Conservation (phyloP, 192 early-diverging fungal genomes). For the Glomus cerebriforme region DNA sequence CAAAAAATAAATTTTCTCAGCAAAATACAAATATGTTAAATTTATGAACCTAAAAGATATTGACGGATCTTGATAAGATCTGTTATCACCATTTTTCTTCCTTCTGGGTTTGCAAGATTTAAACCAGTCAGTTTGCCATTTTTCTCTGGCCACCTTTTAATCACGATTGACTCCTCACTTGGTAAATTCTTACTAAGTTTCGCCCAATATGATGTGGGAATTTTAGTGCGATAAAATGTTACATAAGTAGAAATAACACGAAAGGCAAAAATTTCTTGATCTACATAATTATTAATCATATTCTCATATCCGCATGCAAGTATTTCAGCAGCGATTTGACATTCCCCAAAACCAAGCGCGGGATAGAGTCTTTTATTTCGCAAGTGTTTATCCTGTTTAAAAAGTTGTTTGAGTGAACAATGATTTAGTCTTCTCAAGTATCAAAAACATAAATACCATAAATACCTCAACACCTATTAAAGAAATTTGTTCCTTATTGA, state of each 20-base stretch:
- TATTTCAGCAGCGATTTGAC: conserved; percentile 6
- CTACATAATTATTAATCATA: neutral
- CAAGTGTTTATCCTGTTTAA: conserved; percentile 14
- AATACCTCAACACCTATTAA: conserved; percentile 1
- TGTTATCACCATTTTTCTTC: conserved; percentile 6
- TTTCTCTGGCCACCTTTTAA: neutral
- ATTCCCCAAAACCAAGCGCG: neutral
- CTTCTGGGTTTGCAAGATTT: neutral
- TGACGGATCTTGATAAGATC: conserved; percentile 15
- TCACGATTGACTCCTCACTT: no score
- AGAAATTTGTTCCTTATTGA: neutral
- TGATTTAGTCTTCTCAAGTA: no score
- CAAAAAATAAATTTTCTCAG: no score
- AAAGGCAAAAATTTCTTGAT: neutral
- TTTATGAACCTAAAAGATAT: neutral
- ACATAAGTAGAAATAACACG: conserved; percentile 22
- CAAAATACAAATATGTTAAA: no score
- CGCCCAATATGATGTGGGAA: neutral
- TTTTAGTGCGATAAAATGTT: neutral
- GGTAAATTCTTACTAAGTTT: no score
- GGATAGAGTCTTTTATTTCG: neutral
- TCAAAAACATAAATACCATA: neutral
- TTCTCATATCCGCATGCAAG: neutral
- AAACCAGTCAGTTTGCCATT: conserved; percentile 4
- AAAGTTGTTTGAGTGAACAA: neutral